Conservation (phyloP, 2,329 filamentous ascomycete species). For the Remersonia thermophila region DNA sequence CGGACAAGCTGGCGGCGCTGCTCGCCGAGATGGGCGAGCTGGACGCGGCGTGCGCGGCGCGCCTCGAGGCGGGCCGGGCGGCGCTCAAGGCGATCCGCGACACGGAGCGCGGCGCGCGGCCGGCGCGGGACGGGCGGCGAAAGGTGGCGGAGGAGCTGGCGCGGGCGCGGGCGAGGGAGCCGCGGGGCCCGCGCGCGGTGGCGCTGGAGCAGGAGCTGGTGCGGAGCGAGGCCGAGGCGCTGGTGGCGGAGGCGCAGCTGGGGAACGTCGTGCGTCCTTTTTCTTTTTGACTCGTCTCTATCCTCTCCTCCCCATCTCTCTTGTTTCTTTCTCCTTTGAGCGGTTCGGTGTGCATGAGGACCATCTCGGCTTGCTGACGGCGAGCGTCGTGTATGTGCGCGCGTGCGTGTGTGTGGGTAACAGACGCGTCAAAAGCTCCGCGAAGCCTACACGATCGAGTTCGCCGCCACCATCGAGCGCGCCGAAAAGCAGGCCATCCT, state of each 20-base stretch:
- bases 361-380: no score
- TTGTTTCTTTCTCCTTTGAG: neutral
- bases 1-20: constrained; percentile 89
- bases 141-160: constrained; percentile 91
- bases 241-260: constrained; percentile 93
- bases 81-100: constrained; percentile 88
- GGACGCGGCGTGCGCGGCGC: constrained; percentile 78
- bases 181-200: constrained; percentile 66
- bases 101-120: constrained; percentile 90
- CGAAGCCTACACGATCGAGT: constrained; percentile 81
- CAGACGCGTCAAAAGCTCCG: constrained; percentile 93
- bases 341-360: neutral
- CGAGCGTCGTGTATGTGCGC: no score
- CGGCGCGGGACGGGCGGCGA: constrained; percentile 71
- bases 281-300: no score
- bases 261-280: constrained; percentile 69
- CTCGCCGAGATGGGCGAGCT: constrained; percentile 88
- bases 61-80: constrained; percentile 71
- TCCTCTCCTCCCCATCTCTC: no score
- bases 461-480: constrained; percentile 83
- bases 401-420: constrained; percentile 5
- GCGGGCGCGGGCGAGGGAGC: constrained; percentile 84
- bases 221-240: constrained; percentile 83
- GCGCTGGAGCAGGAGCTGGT: constrained; percentile 94
- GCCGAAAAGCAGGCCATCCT: constrained; percentile 95